Conservation (phyloP, 306 rosid species). For the Medicago ruthenica region DNA sequence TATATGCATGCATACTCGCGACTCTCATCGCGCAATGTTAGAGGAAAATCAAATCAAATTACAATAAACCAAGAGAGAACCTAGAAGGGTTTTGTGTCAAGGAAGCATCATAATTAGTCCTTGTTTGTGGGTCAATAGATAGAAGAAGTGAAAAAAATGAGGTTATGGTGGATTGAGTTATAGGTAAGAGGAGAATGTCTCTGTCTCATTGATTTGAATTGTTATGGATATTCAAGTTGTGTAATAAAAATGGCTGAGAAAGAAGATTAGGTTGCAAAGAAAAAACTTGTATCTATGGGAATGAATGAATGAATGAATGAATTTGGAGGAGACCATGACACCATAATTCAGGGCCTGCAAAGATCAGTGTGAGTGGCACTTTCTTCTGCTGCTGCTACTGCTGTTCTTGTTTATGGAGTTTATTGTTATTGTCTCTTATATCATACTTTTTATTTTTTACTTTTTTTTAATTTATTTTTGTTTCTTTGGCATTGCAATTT, state of each 20-base stretch:
- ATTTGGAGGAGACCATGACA: conserved; percentile 68
- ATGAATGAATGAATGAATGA: conserved; percentile 65
- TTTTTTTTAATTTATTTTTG: conserved; percentile 51
- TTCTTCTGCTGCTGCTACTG: conserved; percentile 43
- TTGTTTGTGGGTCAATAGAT: conserved; percentile 17
- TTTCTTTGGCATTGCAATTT: conserved; percentile 59
- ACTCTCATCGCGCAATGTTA: conserved; percentile 80
- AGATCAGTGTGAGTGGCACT: conserved; percentile 54
- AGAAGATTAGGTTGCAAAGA: conserved; percentile 84
- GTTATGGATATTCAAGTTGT: conserved; percentile 84
- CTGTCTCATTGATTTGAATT: conserved; percentile 79
- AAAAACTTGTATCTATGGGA: conserved; percentile 79
- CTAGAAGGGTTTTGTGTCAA: conserved; percentile 42
- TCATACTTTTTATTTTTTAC: conserved; percentile 58
- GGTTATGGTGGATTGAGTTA: conserved; percentile 51
- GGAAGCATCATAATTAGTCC: conserved; percentile 25
- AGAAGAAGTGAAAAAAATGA: conserved; percentile 35
- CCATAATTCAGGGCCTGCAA: conserved; percentile 69
- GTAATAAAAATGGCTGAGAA: conserved; percentile 86
- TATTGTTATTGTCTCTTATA: conserved; percentile 65
- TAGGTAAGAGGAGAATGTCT: conserved; percentile 72
- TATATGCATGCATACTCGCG: conserved; percentile 47
- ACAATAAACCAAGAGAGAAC: conserved; percentile 37
- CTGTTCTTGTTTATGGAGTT: conserved; percentile 67
- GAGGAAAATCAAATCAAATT: conserved; percentile 27